These are phyloP conservation scores for Ceratocystis ficicola DNA, from an alignment of 2,329 filamentous ascomycete species.

Conservation along the genomic window DNA sequence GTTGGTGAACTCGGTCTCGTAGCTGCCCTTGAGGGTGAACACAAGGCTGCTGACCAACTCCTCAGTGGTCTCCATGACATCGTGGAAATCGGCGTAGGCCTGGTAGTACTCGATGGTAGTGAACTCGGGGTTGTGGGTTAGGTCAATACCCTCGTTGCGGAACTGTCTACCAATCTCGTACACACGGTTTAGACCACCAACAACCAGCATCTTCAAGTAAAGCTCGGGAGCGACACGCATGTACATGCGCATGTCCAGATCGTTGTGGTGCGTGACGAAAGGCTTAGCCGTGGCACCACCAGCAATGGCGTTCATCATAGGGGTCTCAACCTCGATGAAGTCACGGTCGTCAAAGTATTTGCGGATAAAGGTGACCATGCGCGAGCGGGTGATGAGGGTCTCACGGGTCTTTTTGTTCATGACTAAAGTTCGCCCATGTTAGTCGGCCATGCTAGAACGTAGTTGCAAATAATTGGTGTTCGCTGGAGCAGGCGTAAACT, in stretches of 20 bases:
- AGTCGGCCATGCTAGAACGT: not conserved
- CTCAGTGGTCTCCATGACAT: slow-evolving; percentile 83
- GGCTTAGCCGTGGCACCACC: slow-evolving; percentile 89
- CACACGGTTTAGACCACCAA: slow-evolving; percentile 85
- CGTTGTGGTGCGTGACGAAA: slow-evolving; percentile 93
- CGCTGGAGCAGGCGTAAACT: not conserved
- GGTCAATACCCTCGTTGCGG: slow-evolving; percentile 64
- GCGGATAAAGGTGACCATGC: slow-evolving; percentile 76
- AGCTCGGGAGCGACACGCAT: slow-evolving; percentile 91
- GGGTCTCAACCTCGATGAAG: slow-evolving; percentile 91
- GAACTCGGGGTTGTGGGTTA: slow-evolving; percentile 90
- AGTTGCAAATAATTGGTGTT: not conserved
- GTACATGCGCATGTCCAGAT: slow-evolving; percentile 85
- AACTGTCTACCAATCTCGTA: slow-evolving; percentile 96
- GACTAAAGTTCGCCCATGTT: slow-evolving; percentile 32
- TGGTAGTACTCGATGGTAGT: slow-evolving; percentile 96
- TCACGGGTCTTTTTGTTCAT: slow-evolving; percentile 84
- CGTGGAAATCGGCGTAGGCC: slow-evolving; percentile 84
- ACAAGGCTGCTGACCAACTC: slow-evolving; percentile 84
- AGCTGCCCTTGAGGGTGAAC: slow-evolving; percentile 74
- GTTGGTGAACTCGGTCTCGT: slow-evolving; percentile 75
- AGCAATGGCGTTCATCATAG: slow-evolving; percentile 93
- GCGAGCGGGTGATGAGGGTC: slow-evolving; percentile 67
- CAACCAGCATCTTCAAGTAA: slow-evolving; percentile 90
- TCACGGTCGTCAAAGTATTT: slow-evolving; percentile 76